Base-by-base conservation (phyloP, 2,329 filamentous ascomycete genomes). In the Exophiala spinifera region DNA sequence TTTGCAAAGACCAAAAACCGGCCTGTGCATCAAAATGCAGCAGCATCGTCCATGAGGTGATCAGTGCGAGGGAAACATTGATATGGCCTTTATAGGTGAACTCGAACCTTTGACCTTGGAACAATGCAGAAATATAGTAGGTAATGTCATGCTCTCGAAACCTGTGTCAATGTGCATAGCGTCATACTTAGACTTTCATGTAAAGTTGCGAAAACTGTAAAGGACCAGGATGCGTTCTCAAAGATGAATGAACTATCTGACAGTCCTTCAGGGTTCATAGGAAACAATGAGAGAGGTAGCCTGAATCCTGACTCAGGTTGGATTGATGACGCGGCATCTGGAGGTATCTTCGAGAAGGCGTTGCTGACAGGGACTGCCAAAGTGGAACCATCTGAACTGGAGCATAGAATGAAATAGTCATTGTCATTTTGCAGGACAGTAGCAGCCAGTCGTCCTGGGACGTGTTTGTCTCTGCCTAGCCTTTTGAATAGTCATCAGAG, bases 181-280 rank as follows among this genome's bases (percentile, higher is more conserved):
- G 28, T 10, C 28, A 31, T 31, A 31, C 28, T 10, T 31, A 31
- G 23, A n/a, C n/a, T n/a, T 25, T 25, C 28, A 31, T 8, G 6
- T 11, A 31, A 31, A 31, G 28, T n/a, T n/a, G n/a, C n/a, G n/a
- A n/a, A n/a, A n/a, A n/a, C n/a, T n/a, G n/a, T n/a, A 23, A 50
- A 51, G 28, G 46, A 55, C 23, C 52, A 55, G 28, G 31, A 36
- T 25, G 52, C 42, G 4, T 55, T 55, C 46, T 20, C 21, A 49
- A 28, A 47, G 8, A 51, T 55, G 53, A 47, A 34, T 20, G 53
- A 55, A 39, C 42, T 48, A 19, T 47, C 53, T 4, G 42, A 47
- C 10, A 51, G 47, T 19, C 34, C 21, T 34, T 21, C 33, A 2
- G 47, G 47, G 8, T 55, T 51, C 25, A 43, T 47, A 13, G 47